A percentile compares a stretch with the other conserved stretches of the same genome.
Conservation (phyloP, 352 stramenopile species). For the Phytophthora nicotianae region DNA sequence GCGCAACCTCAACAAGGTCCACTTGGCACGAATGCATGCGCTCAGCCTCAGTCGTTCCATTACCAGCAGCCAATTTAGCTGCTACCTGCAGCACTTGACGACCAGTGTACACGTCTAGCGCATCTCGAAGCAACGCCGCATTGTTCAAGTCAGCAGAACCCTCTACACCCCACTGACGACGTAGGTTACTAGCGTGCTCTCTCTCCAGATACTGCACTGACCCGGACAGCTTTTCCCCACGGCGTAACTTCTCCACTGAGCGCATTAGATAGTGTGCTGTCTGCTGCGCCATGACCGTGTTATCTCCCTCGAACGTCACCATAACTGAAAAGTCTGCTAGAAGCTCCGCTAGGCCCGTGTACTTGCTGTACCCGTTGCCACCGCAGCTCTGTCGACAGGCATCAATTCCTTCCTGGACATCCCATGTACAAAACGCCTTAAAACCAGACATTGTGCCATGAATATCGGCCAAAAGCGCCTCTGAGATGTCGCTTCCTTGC, state of each 20-base stretch:
- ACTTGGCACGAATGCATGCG: constrained; percentile 77
- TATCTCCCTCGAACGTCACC: constrained; percentile 97
- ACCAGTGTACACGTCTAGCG: constrained; percentile 61
- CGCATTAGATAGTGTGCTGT: constrained; percentile 76
- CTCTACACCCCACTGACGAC: constrained; percentile 40
- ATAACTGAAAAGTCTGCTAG: constrained; percentile 95
- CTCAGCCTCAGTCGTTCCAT: constrained; percentile 40
- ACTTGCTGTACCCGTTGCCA: constrained; percentile 94
- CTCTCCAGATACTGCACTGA: constrained; percentile 71
- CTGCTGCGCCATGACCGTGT: constrained; percentile 97
- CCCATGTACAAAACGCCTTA: constrained; percentile 94
- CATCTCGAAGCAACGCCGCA: constrained; percentile 38
- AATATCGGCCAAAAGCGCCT: constrained; percentile 87
- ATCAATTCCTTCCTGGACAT: constrained; percentile 92
- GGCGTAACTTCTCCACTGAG: constrained; percentile 56
- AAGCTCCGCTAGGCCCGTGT: constrained; percentile 90
- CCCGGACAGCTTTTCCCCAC: constrained; percentile 54
- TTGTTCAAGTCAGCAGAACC: constrained; percentile 40
- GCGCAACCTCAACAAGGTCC: constrained; percentile 70
- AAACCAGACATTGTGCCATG: constrained; percentile 94
- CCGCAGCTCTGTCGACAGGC: constrained; percentile 95
- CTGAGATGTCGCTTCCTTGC: constrained; percentile 68
- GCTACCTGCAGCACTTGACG: constrained; percentile 51
- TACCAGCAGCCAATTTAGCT: constrained; percentile 36
- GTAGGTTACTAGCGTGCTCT: constrained; percentile 20